These are phyloP conservation scores for Melaleuca alternifolia DNA, from an alignment of 345 rosid species.

Conservation along the genomic window DNA sequence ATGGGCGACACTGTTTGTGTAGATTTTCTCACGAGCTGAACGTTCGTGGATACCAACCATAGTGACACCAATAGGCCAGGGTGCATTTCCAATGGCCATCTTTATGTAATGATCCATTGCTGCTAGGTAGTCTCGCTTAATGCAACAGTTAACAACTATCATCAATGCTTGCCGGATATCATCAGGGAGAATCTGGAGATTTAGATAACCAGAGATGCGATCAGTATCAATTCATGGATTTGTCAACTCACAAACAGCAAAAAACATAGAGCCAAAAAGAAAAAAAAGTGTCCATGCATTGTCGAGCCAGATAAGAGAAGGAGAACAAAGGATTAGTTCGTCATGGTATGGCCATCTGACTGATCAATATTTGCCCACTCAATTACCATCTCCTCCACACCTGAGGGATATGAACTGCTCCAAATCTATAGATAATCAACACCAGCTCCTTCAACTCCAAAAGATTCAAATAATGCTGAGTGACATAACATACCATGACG, in stretches of 20 bases:
- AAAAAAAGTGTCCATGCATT: background rate
- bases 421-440: background rate
- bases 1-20: slow-evolving; percentile 95
- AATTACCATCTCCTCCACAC: background rate
- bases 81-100: slow-evolving; percentile 92
- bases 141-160: slow-evolving; percentile 75
- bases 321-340: background rate
- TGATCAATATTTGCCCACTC: background rate
- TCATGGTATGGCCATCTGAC: background rate
- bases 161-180: slow-evolving; percentile 84
- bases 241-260: background rate
- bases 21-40: slow-evolving; percentile 95
- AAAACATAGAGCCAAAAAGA: background rate
- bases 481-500: background rate
- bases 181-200: slow-evolving; percentile 58
- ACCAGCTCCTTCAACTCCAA: background rate
- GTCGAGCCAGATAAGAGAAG: background rate
- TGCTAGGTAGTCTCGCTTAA: slow-evolving; percentile 88
- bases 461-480: background rate
- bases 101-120: slow-evolving; percentile 96
- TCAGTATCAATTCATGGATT: background rate
- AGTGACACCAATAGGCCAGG: slow-evolving; percentile 99
- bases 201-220: background rate
- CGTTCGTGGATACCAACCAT: slow-evolving; percentile 99
- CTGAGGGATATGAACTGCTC: background rate